Conservation (phyloP, 2,329 filamentous ascomycete genomes). For the Ceratocystis lukuohia region DNA sequence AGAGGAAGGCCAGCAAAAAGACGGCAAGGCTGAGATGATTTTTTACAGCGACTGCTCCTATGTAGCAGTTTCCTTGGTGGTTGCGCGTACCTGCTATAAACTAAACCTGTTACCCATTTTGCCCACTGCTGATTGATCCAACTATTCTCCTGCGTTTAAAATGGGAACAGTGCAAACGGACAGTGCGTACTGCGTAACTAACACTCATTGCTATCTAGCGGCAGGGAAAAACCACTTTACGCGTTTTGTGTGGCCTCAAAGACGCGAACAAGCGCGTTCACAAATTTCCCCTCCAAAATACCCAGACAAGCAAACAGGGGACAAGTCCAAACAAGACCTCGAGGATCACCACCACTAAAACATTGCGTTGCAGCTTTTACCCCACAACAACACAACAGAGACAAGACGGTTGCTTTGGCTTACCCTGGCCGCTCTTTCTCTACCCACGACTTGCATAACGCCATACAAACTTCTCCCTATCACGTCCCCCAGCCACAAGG, state of each 20-base stretch:
- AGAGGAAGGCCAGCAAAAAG: not conserved
- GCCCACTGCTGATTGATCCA: no score
- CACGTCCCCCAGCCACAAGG: not conserved
- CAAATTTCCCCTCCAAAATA: conserved; percentile 17
- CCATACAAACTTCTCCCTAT: not conserved
- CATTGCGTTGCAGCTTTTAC: not conserved
- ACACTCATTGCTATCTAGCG: not conserved
- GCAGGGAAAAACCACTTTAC: conserved; percentile 27
- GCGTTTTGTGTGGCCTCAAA: conserved; percentile 21
- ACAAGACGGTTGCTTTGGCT: not conserved
- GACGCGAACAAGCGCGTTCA: conserved; percentile 13
- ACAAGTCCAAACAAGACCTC: not conserved
- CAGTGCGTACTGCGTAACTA: not conserved
- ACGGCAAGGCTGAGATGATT: not conserved
- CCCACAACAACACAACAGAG: not conserved
- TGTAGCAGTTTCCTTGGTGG: not conserved
- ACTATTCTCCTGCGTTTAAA: not conserved
- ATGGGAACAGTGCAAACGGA: not conserved
- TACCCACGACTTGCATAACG: not conserved
- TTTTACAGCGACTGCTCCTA: not conserved
- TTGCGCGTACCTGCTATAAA: not conserved
- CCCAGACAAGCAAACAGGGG: not conserved
- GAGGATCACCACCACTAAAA: not conserved
- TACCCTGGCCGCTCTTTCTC: not conserved
- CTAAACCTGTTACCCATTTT: not conserved